A percentile compares a stretch with the other conserved stretches of the same genome.
These are phyloP conservation scores for Ramaria sp. DNA, from an alignment of 768 basidiomycete species.

Conservation along the genomic window DNA sequence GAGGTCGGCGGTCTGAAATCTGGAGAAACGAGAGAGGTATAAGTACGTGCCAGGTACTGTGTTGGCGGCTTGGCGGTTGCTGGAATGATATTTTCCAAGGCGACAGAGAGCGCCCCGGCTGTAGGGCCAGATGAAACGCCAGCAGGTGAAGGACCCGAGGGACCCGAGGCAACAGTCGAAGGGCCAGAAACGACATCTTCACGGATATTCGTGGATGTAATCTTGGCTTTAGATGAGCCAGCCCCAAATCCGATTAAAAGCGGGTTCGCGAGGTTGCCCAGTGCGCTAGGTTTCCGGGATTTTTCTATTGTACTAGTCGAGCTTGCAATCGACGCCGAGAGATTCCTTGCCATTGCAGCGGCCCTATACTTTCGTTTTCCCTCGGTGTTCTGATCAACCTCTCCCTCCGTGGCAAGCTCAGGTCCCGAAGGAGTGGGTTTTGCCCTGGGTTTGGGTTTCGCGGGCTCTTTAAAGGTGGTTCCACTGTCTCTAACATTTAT, in stretches of 20 bases:
- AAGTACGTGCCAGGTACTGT: constrained; percentile 67
- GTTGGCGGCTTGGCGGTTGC: constrained; percentile 73
- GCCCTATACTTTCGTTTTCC: background rate
- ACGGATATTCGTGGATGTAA: background rate
- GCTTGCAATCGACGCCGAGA: background rate
- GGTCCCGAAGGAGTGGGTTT: constrained; percentile 2
- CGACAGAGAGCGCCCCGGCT: constrained; percentile 15
- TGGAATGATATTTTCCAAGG: constrained; percentile 67
- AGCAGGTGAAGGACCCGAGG: background rate
- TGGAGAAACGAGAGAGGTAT: constrained; percentile 60
- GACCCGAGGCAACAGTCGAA: background rate
- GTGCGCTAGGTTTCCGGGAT: constrained; percentile 1
- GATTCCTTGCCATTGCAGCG: background rate
- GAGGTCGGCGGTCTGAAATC: constrained; percentile 64
- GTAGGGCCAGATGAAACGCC: constrained; percentile 15
- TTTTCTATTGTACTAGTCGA: background rate
- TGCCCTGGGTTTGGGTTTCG: constrained; percentile 35
- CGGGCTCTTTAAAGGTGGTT: constrained; percentile 31
- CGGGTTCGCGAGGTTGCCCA: constrained; percentile 5
- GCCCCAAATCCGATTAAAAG: constrained; percentile 4
- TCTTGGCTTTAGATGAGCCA: background rate
- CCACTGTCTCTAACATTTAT: constrained; percentile 56
- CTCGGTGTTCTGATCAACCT: background rate
- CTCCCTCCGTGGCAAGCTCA: background rate
- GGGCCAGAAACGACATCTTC: background rate